Percentiles rank a stretch among this genome's conserved stretches.
Conservation (phyloP, 202 grass and related monocot species). For the Bolboschoenoplectus hybrid region DNA sequence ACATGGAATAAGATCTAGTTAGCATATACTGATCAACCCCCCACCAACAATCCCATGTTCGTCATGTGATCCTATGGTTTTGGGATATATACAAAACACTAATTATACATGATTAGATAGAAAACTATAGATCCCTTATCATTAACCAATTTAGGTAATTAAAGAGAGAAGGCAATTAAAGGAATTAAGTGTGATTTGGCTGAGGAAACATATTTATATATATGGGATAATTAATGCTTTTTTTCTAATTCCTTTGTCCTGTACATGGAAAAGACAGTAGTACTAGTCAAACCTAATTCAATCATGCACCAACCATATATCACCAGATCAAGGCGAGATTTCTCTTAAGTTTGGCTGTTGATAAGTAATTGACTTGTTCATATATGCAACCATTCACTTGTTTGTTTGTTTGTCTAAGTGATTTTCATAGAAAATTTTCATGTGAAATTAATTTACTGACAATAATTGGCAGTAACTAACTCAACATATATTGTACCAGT, state of each 20-base stretch:
- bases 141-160: conserved; percentile 48
- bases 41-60: conserved; percentile 38
- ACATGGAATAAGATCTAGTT: conserved; percentile 50
- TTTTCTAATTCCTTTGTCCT: neutral
- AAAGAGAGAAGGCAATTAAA: neutral
- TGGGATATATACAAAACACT: neutral
- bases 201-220: conserved; percentile 12
- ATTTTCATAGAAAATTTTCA: neutral
- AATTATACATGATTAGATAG: neutral
- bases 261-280: neutral
- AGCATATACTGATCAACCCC: conserved; percentile 27
- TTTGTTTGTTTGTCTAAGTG: neutral
- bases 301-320: conserved; percentile 3
- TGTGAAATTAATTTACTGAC: neutral
- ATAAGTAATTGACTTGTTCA: neutral
- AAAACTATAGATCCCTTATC: conserved; percentile 36
- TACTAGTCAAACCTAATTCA: conserved; percentile 29
- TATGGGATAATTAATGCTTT: neutral
- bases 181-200: conserved; percentile 2
- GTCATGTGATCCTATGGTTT: conserved; percentile 41
- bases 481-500: neutral
- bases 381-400: neutral
- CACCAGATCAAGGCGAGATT: neutral
- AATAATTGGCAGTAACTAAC: neutral
- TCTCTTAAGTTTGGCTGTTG: neutral